A percentile compares a stretch with the other conserved stretches of the same genome.
Evolutionary conservation across 177 flowering plant species (phyloP).

Genomic region (Telopea speciosissima): DNA sequence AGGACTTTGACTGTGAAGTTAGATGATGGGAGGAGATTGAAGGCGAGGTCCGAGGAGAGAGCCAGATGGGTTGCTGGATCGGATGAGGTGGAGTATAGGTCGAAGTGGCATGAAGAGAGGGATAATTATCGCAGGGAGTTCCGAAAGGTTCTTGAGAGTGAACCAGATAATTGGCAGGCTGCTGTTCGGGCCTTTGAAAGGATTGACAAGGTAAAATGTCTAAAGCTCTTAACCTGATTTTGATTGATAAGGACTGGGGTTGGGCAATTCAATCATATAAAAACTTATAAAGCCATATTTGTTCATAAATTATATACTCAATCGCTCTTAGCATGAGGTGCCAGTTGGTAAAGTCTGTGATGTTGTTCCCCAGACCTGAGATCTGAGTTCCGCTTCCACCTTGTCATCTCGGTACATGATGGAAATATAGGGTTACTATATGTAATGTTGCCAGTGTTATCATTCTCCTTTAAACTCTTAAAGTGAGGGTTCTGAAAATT

Average conservation of each 20-base stretch:
- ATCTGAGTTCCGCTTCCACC: no score
- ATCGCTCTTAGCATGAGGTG: no score
- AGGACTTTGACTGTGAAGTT: slow-evolving; percentile 81
- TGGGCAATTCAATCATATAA: not conserved
- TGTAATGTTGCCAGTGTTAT: not conserved
- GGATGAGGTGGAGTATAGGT: slow-evolving; percentile 39
- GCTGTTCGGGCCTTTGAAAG: slow-evolving; percentile 73
- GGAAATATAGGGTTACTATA: no score
- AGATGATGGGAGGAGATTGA: slow-evolving; percentile 80
- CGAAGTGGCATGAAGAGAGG: slow-evolving; percentile 81
- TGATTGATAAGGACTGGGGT: not conserved
- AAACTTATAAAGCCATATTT: not conserved
- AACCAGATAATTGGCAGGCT: slow-evolving; percentile 89
- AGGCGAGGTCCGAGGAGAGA: slow-evolving; percentile 49
- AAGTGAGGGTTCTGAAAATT: not conserved
- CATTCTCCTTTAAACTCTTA: not conserved
- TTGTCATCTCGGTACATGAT: no score
- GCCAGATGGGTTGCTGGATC: slow-evolving; percentile 53
- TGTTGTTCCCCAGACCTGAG: no score
- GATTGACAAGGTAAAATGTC: slow-evolving; percentile 59
- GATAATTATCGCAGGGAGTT: slow-evolving; percentile 49
- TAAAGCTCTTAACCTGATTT: not conserved
- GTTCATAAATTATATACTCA: not conserved
- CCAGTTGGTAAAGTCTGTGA: no score
- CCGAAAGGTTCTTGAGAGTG: slow-evolving; percentile 55